These are phyloP conservation scores for Erodium maritimum DNA, from an alignment of 345 rosid species.

Conservation along the genomic window DNA sequence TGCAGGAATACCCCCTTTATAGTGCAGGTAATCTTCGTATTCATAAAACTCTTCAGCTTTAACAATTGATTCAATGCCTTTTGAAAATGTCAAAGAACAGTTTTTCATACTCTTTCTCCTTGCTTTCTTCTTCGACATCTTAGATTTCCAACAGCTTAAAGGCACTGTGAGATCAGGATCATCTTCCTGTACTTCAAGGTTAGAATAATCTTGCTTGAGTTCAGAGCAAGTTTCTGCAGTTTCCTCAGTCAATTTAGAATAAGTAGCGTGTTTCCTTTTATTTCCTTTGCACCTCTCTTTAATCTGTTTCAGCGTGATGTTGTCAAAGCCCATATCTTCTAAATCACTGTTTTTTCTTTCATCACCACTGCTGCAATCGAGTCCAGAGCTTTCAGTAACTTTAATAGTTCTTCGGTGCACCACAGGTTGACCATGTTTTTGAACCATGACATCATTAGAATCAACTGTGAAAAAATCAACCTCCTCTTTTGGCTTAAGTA, in stretches of 20 bases:
- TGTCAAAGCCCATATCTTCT: slow-evolving; percentile 18
- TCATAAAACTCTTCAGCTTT: slow-evolving; percentile 8
- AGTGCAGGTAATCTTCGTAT: slow-evolving; percentile 10
- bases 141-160: slow-evolving; percentile 37
- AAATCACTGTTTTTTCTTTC: slow-evolving; percentile 11
- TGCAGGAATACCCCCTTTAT: not conserved
- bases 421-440: slow-evolving; percentile 6
- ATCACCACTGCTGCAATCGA: not conserved
- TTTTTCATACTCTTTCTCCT: slow-evolving; percentile 22
- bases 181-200: slow-evolving; percentile 19
- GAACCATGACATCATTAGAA: slow-evolving; percentile 13
- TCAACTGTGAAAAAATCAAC: slow-evolving; percentile 11
- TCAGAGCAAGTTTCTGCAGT: slow-evolving; percentile 5
- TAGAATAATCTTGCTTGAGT: slow-evolving; percentile 12
- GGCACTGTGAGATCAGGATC: slow-evolving; percentile 39
- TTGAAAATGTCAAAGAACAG: slow-evolving; percentile 11
- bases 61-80: slow-evolving; percentile 7
- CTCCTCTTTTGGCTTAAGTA: slow-evolving; percentile 16
- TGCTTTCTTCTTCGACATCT: slow-evolving; percentile 27
- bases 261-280: slow-evolving; percentile 34
- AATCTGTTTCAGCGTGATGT: slow-evolving; percentile 43
- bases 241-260: slow-evolving; percentile 10
- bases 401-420: slow-evolving; percentile 7
- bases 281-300: slow-evolving; percentile 38
- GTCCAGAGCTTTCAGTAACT: slow-evolving; percentile 15